Percentiles rank a stretch among this genome's conserved stretches.
Evolutionary conservation across 2,329 filamentous ascomycete genomes (phyloP).

Genomic region (Zopfia rhizophila): DNA sequence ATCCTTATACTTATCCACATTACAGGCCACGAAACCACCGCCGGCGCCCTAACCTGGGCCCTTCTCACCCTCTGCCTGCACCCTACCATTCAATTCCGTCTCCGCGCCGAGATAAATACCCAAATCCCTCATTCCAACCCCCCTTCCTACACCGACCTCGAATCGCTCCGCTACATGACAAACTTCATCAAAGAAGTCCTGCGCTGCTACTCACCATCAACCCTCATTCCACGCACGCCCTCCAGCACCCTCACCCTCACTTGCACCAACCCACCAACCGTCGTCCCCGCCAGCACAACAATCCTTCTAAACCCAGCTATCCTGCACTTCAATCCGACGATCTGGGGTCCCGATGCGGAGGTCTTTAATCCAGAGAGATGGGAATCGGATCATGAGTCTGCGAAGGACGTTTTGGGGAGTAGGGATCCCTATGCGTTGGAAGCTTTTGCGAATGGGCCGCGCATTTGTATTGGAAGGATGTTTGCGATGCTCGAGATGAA

Average conservation of each 20-base stretch:
- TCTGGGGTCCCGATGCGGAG: slow-evolving; percentile 27
- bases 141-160: slow-evolving; percentile 50
- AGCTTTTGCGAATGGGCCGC: slow-evolving; percentile 1
- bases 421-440: slow-evolving; percentile 17
- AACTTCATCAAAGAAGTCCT: slow-evolving; percentile 59
- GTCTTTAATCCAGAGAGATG: slow-evolving; percentile 32
- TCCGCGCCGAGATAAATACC: slow-evolving; percentile 52
- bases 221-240: slow-evolving; percentile 14
- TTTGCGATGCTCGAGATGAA: slow-evolving; percentile 3
- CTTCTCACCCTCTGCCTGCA: slow-evolving; percentile 52
- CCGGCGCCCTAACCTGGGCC: slow-evolving; percentile 55
- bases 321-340: slow-evolving; percentile 21
- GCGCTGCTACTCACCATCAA: slow-evolving; percentile 53
- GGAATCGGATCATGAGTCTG: background rate
- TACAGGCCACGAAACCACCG: slow-evolving; percentile 60
- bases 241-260: slow-evolving; percentile 6
- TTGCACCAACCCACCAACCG: slow-evolving; percentile 1
- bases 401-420: background rate
- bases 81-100: slow-evolving; percentile 50
- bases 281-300: slow-evolving; percentile 22
- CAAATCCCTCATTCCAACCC: slow-evolving; percentile 17
- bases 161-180: slow-evolving; percentile 52
- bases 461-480: background rate
- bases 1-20: slow-evolving; percentile 34
- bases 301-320: slow-evolving; percentile 12